Evolutionary conservation across 2,329 filamentous ascomycete genomes (phyloP).

Genomic region (Fusarium sp.): DNA sequence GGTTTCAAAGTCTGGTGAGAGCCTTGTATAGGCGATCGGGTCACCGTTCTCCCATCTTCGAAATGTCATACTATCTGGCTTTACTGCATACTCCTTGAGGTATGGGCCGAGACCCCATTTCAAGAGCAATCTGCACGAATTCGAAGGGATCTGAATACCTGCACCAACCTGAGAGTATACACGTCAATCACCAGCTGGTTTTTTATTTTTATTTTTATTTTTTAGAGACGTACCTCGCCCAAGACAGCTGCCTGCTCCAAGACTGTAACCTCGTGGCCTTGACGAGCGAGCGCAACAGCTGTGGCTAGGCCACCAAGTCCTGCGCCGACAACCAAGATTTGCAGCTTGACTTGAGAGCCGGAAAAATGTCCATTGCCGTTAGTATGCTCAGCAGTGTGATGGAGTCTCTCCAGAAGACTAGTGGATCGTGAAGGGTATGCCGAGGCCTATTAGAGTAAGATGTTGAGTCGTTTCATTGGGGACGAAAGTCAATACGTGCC

Average conservation of each 20-base stretch:
- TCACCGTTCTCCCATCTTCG: not conserved
- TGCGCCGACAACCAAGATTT: not conserved
- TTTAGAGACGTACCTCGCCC: not conserved
- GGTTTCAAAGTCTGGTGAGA: not conserved
- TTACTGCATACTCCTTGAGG: not conserved
- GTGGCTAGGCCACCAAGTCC: not conserved
- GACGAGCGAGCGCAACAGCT: not conserved
- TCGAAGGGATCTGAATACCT: conserved; percentile 2
- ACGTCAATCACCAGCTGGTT: rapidly evolving
- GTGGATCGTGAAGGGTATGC: not conserved
- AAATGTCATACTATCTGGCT: conserved; percentile 6
- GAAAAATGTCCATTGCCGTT: not conserved
- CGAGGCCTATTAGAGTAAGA: not conserved
- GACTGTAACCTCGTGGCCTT: not conserved
- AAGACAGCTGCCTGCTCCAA: not conserved
- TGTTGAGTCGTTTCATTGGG: not conserved
- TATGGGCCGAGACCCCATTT: not conserved
- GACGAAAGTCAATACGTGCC: not conserved
- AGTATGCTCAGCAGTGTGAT: not conserved
- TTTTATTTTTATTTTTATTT: no score
- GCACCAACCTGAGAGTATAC: not conserved
- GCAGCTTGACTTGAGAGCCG: not conserved
- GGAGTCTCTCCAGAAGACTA: not conserved
- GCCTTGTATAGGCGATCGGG: not conserved
- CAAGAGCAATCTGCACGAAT: not conserved